Conservation (phyloP, 768 basidiomycete species). For the Podaxis sp. region DNA sequence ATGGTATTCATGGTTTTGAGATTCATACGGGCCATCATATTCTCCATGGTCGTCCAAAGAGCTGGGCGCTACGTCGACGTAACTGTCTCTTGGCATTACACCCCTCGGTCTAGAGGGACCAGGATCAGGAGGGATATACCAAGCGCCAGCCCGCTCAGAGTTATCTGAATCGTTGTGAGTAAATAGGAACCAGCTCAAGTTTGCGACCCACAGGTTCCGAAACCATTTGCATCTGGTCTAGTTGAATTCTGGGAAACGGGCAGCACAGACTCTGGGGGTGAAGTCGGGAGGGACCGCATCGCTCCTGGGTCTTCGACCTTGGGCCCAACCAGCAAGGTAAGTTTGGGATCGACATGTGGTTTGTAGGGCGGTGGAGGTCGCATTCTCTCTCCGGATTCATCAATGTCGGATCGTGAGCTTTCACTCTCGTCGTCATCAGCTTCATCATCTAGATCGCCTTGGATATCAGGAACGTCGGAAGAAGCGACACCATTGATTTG, state of each 20-base stretch:
- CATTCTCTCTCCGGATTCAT: slow-evolving; percentile 5
- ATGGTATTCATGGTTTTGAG: neutral
- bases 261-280: neutral
- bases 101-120: neutral
- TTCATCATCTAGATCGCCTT: neutral
- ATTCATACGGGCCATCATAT: neutral
- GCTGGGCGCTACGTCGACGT: neutral
- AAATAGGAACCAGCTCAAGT: neutral
- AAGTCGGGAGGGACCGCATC: neutral
- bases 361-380: slow-evolving; percentile 5
- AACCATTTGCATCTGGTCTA: neutral
- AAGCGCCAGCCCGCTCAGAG: neutral
- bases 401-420: slow-evolving; percentile 3
- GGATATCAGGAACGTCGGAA: neutral
- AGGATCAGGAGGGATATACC: neutral
- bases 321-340: neutral
- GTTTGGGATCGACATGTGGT: neutral
- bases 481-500: neutral
- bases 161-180: neutral
- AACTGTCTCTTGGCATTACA: neutral
- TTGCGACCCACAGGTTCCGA: neutral
- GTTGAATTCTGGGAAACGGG: neutral
- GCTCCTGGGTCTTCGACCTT: neutral
- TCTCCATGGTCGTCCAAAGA: neutral
- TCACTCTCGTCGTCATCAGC: neutral